Base-by-base conservation (phyloP, 768 basidiomycete species). In the Rhodotorula diobovata region DNA sequence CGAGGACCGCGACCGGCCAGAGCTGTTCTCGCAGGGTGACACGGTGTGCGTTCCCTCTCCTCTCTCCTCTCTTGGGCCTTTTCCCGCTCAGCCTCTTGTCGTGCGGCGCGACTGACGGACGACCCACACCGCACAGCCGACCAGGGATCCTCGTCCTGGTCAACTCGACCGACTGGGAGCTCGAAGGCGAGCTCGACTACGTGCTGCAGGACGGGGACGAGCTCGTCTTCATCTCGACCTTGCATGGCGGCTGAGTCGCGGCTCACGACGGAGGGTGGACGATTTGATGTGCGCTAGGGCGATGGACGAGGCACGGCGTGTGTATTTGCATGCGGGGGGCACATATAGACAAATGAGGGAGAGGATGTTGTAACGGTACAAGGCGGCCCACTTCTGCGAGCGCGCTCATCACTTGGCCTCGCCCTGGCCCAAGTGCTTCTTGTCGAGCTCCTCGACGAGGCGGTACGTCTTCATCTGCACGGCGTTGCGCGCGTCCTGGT, bases 111-210 rank as follows among this genome's bases (percentile, higher is more conserved):
- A 25, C 25, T 50, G 6, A 37, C 39, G 35, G n/a, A 7, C 5
- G 25, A 30, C 30, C 23, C 12, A 5, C 32, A 39, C 39, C 41
- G 14, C 58, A 34, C 77, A 95, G 96, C 50, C 93, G 96, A 16
- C 96, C 96, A 0, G 96, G 96, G 0, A 96, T 99, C 48, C 83
- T 99, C 7, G 95, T 98, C 8, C 84, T 99, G n/a, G 87, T 99
- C 64, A 98, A 98, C 78, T 91, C 95, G 76, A 91, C 91, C 2
- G 95, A 98, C 77, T 97, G 95, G 95, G 94, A 98, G 80, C 83
- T 98, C 12, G 95, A 97, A 79, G 93, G 92, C 45, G 95, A 97
- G 80, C 88, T 91, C 32, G 88, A 90, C 12, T 96, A 95, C 79
- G 83, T 82, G 72, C 81, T 98, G 67, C 82, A 89, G 79, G 82